Conservation (phyloP, 805 yeast species). For the Starmerella bombicola region DNA sequence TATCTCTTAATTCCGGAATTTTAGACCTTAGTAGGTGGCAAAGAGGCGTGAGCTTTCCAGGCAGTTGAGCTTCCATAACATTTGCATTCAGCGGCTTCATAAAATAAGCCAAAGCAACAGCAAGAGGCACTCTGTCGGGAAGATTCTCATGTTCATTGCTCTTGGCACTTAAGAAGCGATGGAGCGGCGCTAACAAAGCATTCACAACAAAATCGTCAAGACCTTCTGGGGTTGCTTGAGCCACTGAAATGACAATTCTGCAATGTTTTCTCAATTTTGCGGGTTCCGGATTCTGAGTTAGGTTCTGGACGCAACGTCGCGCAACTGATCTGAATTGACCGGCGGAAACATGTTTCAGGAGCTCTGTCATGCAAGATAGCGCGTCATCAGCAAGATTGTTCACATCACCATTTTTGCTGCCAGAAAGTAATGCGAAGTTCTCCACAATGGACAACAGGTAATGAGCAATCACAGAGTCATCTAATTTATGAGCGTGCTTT, state of each 20-base stretch:
- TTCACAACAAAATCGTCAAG: constrained; percentile 34
- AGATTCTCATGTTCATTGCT: constrained; percentile 69
- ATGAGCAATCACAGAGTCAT: constrained; percentile 50
- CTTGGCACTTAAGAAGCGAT: constrained; percentile 36
- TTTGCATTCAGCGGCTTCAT: constrained; percentile 50
- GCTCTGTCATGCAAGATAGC: constrained; percentile 44
- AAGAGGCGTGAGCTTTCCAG: constrained; percentile 72
- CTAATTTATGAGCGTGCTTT: constrained; percentile 31
- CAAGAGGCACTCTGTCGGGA: constrained; percentile 59
- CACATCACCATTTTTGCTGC: constrained; percentile 26
- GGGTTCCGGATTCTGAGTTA: constrained; percentile 32
- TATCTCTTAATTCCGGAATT: constrained; percentile 78
- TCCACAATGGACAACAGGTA: constrained; percentile 78
- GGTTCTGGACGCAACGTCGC: constrained; percentile 47
- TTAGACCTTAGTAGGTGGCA: constrained; percentile 80
- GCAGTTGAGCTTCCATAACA: constrained; percentile 46
- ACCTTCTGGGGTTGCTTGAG: constrained; percentile 15
- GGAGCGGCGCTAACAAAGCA: constrained; percentile 51
- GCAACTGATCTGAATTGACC: constrained; percentile 67
- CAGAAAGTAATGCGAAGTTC: constrained; percentile 49
- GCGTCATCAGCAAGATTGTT: constrained; percentile 36
- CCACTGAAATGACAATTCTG: constrained; percentile 31
- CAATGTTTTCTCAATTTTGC: constrained; percentile 42
- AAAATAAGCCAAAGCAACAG: constrained; percentile 65
- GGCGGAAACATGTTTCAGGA: constrained; percentile 55